phyloP scores from a whole-genome alignment of 805 yeast species.

The Candida chauliodis region DNA sequence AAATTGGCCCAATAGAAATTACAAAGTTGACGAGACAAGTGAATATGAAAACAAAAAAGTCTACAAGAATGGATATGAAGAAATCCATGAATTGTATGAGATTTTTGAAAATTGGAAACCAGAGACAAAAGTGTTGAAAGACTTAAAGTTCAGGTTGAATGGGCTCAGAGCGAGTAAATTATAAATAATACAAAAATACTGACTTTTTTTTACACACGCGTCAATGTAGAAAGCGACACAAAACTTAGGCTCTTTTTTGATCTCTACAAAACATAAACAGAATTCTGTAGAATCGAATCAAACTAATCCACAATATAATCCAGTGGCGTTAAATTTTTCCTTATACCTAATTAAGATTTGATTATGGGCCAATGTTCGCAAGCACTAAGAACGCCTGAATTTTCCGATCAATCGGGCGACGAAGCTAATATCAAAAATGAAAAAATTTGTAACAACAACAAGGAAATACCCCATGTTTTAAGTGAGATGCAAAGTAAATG shows the following conservation, averaged over 20 bases:
- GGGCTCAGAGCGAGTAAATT: constrained; percentile 45
- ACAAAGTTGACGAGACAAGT: constrained; percentile 28
- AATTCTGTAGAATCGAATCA: too few relatives aligned
- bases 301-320: too few relatives aligned
- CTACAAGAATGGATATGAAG: constrained; percentile 39
- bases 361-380: neutral
- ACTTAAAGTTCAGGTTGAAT: constrained; percentile 73
- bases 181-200: too few relatives aligned
- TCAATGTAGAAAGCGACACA: too few relatives aligned
- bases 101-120: constrained; percentile 89
- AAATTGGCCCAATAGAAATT: constrained; percentile 44
- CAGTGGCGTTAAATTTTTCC: too few relatives aligned
- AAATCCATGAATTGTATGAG: constrained; percentile 56
- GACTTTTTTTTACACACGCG: too few relatives aligned
- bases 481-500: constrained; percentile 4
- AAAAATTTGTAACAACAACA: neutral
- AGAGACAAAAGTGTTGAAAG: constrained; percentile 74
- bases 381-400: constrained; percentile 6
- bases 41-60: constrained; percentile 14
- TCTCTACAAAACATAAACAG: too few relatives aligned
- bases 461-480: neutral
- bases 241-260: too few relatives aligned
- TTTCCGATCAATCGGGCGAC: constrained; percentile 9
- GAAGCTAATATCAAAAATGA: constrained; percentile 2
- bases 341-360: too few relatives aligned